phyloP scores from a whole-genome alignment of 148 eudicot genomes.

The Euryodendron excelsum region DNA sequence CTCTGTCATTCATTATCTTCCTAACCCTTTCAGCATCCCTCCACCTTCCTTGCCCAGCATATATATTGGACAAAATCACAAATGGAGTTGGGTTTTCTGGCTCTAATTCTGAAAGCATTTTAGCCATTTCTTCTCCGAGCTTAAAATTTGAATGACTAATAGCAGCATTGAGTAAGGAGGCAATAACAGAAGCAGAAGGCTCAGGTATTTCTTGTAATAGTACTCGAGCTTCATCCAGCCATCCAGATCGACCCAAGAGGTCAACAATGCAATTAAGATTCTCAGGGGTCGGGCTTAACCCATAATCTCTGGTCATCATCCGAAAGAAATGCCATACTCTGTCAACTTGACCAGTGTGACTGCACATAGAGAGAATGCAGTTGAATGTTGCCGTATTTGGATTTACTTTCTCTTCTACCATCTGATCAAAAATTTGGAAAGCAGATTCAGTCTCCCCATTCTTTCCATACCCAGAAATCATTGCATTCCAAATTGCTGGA shows the following conservation, averaged over 20 bases:
- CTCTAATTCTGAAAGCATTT: conserved; percentile 44
- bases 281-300: conserved; percentile 49
- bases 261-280: conserved; percentile 62
- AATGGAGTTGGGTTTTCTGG: conserved; percentile 58
- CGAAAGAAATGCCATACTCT: conserved; percentile 52
- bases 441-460: conserved; percentile 61
- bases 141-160: conserved; percentile 44
- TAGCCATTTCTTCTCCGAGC: conserved; percentile 60
- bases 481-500: conserved; percentile 78
- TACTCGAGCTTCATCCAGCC: conserved; percentile 59
- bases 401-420: conserved; percentile 47
- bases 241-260: conserved; percentile 67
- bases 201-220: conserved; percentile 38
- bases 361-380: conserved; percentile 58
- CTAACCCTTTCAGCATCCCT: conserved; percentile 61
- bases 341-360: conserved; percentile 58
- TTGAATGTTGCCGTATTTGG: conserved; percentile 64
- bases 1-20: conserved; percentile 37
- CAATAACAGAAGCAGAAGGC: conserved; percentile 44
- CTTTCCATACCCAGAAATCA: conserved; percentile 83
- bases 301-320: conserved; percentile 50
- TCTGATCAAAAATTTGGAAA: conserved; percentile 52
- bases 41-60: conserved; percentile 75
- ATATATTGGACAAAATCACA: conserved; percentile 61
- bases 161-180: conserved; percentile 71